These are phyloP conservation scores for Alnus glutinosa DNA, from an alignment of 306 rosid species.

Conservation along the genomic window DNA sequence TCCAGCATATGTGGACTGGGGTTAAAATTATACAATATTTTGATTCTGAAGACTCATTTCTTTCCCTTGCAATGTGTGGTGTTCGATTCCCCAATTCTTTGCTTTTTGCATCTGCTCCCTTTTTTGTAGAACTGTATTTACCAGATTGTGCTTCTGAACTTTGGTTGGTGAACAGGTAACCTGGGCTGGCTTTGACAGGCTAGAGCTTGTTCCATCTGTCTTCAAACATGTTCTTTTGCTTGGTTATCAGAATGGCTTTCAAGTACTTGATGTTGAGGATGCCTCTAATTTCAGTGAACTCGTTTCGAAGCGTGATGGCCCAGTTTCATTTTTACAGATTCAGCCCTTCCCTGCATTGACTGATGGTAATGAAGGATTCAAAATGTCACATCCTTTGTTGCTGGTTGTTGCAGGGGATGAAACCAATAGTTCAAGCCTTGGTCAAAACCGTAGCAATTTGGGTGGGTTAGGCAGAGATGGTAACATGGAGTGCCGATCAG, in stretches of 20 bases:
- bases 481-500: conserved; percentile 44
- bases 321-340: conserved; percentile 83
- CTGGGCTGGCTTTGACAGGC: conserved; percentile 88
- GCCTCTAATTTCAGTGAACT: conserved; percentile 72
- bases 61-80: neutral
- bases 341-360: conserved; percentile 65
- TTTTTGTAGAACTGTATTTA: neutral
- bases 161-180: conserved; percentile 59
- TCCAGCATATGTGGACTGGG: neutral
- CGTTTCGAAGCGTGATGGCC: conserved; percentile 81
- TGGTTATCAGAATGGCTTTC: conserved; percentile 89
- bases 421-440: conserved; percentile 18
- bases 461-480: conserved; percentile 52
- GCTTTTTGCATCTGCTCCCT: neutral
- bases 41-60: neutral
- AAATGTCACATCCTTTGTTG: conserved; percentile 65
- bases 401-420: conserved; percentile 81
- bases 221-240: conserved; percentile 64
- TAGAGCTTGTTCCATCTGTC: conserved; percentile 60
- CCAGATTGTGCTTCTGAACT: neutral
- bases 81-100: neutral
- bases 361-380: conserved; percentile 58
- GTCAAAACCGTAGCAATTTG: conserved; percentile 37
- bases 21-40: neutral
- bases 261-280: conserved; percentile 83